Conservation (phyloP, 1,284 basidiomycete genomes). For the Peniophora sp. region DNA sequence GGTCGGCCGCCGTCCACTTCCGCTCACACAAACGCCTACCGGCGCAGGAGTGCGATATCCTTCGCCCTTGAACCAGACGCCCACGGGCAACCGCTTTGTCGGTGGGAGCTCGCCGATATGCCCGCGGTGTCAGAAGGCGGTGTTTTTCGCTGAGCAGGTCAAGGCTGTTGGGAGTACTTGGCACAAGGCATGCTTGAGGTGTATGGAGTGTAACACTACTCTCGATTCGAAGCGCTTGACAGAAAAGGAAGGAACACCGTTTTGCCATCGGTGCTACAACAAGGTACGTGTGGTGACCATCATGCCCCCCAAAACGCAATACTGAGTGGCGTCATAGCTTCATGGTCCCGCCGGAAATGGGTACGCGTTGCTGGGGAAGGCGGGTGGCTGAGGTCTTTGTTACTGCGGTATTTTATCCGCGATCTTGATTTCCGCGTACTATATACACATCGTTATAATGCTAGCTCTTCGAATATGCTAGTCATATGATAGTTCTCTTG, state of each 20-base stretch:
- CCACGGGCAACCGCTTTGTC: conserved; percentile 28
- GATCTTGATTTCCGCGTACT: no score
- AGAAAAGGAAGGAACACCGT: conserved; percentile 65
- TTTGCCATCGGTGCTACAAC: conserved; percentile 63
- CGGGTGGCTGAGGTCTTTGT: conserved; percentile 27
- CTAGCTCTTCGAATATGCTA: no score
- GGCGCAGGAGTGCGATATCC: conserved; percentile 31
- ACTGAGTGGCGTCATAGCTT: conserved; percentile 26
- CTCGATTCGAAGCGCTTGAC: conserved; percentile 63
- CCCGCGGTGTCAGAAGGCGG: conserved; percentile 48
- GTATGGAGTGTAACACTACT: conserved; percentile 54
- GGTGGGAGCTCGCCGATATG: conserved; percentile 43
- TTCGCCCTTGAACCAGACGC: conserved; percentile 15
- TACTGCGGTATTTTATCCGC: background rate
- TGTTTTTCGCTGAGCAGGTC: conserved; percentile 63
- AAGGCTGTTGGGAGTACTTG: conserved; percentile 71
- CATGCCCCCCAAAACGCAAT: background rate
- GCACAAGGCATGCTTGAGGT: conserved; percentile 70
- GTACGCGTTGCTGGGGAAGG: conserved; percentile 66
- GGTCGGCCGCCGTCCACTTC: conserved; percentile 10
- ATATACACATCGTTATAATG: no score
- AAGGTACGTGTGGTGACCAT: conserved; percentile 42
- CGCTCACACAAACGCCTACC: conserved; percentile 32
- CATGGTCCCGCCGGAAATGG: conserved; percentile 68
- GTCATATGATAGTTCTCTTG: no score